Conservation (phyloP, 306 rosid species). For the Trifolium dubium region DNA sequence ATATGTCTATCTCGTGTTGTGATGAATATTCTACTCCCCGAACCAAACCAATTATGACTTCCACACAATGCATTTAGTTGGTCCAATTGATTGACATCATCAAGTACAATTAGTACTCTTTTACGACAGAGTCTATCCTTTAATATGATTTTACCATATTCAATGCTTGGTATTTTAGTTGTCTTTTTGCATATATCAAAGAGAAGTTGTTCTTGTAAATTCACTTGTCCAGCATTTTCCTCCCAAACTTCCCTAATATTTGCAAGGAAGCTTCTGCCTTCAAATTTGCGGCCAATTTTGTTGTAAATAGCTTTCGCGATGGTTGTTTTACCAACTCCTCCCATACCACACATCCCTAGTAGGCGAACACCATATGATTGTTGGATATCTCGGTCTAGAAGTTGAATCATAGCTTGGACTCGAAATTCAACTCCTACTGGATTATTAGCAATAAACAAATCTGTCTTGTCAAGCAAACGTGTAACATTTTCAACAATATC, state of each 20-base stretch:
- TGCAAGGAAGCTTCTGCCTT: not conserved
- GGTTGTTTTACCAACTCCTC: constrained; percentile 5
- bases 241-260: constrained; percentile 12
- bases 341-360: constrained; percentile 34
- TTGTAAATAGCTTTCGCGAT: constrained; percentile 6
- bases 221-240: not conserved
- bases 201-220: constrained; percentile 17
- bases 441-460: constrained; percentile 8
- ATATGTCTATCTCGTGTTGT: not conserved
- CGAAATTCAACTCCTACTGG: constrained; percentile 31
- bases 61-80: constrained; percentile 16
- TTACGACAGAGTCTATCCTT: not conserved
- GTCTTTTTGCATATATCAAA: not conserved
- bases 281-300: not conserved
- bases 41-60: not conserved
- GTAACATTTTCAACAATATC: constrained; percentile 8
- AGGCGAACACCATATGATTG: not conserved
- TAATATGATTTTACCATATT: not conserved
- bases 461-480: constrained; percentile 8
- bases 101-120: not conserved
- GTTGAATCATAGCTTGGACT: not conserved
- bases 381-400: no score
- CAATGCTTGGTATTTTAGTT: not conserved
- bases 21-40: not conserved
- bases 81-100: not conserved